These are phyloP conservation scores for Pseudozyma thailandica DNA, from an alignment of 1,284 basidiomycete genomes.

Conservation along the genomic window DNA sequence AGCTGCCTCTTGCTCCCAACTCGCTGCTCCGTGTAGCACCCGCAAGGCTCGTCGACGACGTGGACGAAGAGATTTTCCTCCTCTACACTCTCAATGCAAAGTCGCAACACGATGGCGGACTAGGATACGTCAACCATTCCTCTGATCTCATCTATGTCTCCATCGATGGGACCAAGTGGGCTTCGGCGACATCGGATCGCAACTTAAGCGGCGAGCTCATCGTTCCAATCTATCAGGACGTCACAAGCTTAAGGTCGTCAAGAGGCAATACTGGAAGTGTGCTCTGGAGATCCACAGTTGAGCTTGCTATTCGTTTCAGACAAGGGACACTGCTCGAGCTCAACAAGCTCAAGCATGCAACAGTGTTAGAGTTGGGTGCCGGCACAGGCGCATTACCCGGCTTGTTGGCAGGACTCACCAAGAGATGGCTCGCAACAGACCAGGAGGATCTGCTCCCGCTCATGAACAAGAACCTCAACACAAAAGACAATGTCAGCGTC, in stretches of 20 bases:
- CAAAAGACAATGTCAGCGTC: neutral
- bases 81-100: conserved; percentile 45
- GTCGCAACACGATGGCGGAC: conserved; percentile 38
- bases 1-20: conserved; percentile 17
- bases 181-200: conserved; percentile 14
- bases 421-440: conserved; percentile 60
- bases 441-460: conserved; percentile 51
- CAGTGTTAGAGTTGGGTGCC: conserved; percentile 60
- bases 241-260: conserved; percentile 53
- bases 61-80: conserved; percentile 57
- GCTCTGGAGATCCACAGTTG: conserved; percentile 58
- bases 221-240: conserved; percentile 40
- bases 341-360: conserved; percentile 6
- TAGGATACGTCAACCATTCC: conserved; percentile 49
- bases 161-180: conserved; percentile 26
- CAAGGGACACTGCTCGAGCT: conserved; percentile 24
- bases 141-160: conserved; percentile 38
- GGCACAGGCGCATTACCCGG: conserved; percentile 62
- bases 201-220: conserved; percentile 26
- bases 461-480: conserved; percentile 47
- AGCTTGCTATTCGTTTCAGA: conserved; percentile 39
- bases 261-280: conserved; percentile 64
- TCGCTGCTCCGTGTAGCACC: conserved; percentile 10
- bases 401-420: conserved; percentile 23
- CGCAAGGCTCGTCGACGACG: conserved; percentile 34